Conservation (phyloP, 345 rosid species). For the Eucalyptus paniculata region DNA sequence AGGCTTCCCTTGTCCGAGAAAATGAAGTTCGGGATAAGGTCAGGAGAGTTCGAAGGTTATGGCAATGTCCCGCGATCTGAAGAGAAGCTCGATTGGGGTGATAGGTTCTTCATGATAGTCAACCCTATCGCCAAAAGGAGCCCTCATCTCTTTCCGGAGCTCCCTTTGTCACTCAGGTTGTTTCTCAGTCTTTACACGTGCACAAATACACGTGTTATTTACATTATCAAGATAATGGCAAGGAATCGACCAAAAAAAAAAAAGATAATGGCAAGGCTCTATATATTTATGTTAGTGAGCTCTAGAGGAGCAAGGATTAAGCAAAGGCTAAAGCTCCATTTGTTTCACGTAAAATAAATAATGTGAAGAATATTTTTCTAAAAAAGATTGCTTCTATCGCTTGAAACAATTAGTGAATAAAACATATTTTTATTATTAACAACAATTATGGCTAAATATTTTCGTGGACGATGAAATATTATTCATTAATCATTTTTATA, state of each 20-base stretch:
- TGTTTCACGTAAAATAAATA: neutral
- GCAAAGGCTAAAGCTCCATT: neutral
- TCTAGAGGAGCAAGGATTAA: neutral
- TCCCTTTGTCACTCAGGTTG: constrained; percentile 24
- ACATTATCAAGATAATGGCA: neutral
- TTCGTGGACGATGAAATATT: neutral
- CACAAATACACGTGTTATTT: neutral
- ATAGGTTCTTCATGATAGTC: constrained; percentile 7
- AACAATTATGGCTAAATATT: too few species aligned
- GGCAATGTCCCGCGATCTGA: neutral
- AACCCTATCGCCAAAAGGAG: constrained; percentile 12
- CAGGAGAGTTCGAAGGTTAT: neutral
- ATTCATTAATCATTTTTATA: neutral
- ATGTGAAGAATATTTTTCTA: too few species aligned
- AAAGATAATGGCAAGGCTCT: neutral
- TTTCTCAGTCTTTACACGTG: neutral
- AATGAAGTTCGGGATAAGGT: neutral
- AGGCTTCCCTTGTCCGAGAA: neutral
- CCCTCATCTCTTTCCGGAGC: constrained; percentile 18
- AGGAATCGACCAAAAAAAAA: too few species aligned
- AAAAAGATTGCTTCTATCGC: neutral
- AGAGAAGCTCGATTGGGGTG: constrained; percentile 21
- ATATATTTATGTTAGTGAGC: neutral
- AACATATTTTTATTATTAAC: too few species aligned
- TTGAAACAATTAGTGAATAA: neutral